phyloP scores from a whole-genome alignment of 192 early-diverging fungal species.

The Coemansia sp. region DNA sequence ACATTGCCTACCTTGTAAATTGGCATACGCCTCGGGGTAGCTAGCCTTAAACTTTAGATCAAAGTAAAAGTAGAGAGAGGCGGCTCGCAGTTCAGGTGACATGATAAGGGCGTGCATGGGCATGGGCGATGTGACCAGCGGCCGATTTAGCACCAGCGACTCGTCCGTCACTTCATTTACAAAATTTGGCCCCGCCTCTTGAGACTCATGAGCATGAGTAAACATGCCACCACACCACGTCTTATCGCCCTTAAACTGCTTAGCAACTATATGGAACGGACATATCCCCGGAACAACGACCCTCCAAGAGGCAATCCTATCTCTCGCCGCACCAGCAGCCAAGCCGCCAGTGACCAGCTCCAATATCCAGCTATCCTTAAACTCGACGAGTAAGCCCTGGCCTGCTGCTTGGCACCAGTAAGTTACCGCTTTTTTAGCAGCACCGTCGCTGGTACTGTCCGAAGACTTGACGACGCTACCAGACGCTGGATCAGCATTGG shows the following conservation, averaged over 20 bases:
- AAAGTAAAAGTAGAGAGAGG: conserved; percentile 20
- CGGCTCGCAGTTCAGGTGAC: conserved; percentile 13
- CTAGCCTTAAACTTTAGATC: conserved; percentile 14
- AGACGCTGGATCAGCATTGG: background rate
- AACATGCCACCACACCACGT: conserved; percentile 20
- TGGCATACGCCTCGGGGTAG: conserved; percentile 9
- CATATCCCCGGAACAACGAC: conserved; percentile 28
- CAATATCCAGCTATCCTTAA: conserved; percentile 14
- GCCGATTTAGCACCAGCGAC: background rate
- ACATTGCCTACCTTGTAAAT: background rate
- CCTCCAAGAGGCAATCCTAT: background rate
- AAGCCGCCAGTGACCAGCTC: background rate
- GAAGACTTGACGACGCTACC: background rate
- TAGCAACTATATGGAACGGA: conserved; percentile 35
- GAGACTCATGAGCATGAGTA: conserved; percentile 20
- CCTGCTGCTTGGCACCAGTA: conserved; percentile 25
- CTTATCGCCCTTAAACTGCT: background rate
- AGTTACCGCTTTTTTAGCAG: background rate
- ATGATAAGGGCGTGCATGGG: conserved; percentile 26
- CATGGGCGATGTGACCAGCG: conserved; percentile 34
- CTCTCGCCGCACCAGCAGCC: background rate
- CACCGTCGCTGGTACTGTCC: background rate
- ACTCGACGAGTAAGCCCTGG: conserved; percentile 3
- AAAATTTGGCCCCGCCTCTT: background rate
- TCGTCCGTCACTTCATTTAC: background rate